Evolutionary conservation across 257 asterid species (phyloP).

Genomic region (Jasminum sambac): DNA sequence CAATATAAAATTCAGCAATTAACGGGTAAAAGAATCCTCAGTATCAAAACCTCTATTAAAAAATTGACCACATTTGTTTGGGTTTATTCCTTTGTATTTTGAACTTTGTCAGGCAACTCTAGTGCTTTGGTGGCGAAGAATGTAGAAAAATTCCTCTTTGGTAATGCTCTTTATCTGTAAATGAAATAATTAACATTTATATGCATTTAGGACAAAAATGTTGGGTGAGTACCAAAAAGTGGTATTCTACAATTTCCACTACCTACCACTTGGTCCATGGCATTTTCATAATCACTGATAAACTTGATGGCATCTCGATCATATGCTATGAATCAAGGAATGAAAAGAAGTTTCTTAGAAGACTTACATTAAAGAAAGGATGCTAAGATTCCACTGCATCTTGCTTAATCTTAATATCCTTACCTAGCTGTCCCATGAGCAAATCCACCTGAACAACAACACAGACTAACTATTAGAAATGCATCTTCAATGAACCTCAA

Average conservation of each 20-base stretch:
- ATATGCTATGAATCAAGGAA: slow-evolving; percentile 54
- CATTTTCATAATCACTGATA: slow-evolving; percentile 66
- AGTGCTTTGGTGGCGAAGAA: slow-evolving; percentile 77
- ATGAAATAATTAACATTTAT: slow-evolving; percentile 21
- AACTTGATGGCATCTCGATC: slow-evolving; percentile 92
- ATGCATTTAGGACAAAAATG: slow-evolving; percentile 7
- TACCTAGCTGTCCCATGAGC: slow-evolving; percentile 95
- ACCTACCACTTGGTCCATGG: slow-evolving; percentile 58
- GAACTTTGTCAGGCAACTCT: slow-evolving; percentile 77
- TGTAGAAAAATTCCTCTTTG: slow-evolving; percentile 56
- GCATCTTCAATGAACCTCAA: not conserved
- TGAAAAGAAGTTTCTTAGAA: slow-evolving; percentile 3
- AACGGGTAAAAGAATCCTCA: too few species aligned
- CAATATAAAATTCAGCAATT: too few species aligned
- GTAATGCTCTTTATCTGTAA: slow-evolving; percentile 61
- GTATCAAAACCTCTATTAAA: too few species aligned
- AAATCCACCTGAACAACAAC: slow-evolving; percentile 69
- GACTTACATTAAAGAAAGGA: slow-evolving; percentile 13
- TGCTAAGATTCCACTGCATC: slow-evolving; percentile 9
- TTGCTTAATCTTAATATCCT: slow-evolving; percentile 7
- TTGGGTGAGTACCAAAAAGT: not conserved
- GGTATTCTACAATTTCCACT: not conserved
- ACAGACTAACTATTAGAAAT: not conserved
- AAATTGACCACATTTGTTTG: slow-evolving; percentile 63
- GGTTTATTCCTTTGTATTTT: slow-evolving; percentile 68